Evolutionary conservation across 352 stramenopile genomes (phyloP).

Genomic region (Lagenidium giganteum): DNA sequence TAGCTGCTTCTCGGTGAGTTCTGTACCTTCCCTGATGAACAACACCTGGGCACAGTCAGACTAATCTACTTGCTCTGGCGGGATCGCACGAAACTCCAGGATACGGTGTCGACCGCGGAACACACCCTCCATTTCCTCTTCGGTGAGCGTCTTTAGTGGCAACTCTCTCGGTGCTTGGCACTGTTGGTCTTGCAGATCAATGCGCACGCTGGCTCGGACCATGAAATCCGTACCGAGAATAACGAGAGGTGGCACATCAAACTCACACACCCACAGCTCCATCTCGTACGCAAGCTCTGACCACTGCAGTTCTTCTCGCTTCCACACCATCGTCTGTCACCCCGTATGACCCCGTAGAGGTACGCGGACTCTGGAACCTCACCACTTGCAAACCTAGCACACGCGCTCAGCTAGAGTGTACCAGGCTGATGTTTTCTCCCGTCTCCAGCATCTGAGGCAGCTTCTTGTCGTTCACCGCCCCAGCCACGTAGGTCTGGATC

Average conservation of each 20-base stretch:
- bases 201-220: background rate
- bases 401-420: background rate
- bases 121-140: too few species aligned
- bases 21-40: too few species aligned
- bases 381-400: background rate
- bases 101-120: too few species aligned
- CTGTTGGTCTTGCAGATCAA: too few species aligned
- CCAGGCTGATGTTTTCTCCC: constrained; percentile 6
- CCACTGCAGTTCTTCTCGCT: background rate
- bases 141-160: too few species aligned
- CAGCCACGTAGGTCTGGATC: constrained; percentile 2
- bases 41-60: too few species aligned
- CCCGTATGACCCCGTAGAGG: background rate
- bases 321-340: background rate
- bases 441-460: constrained; percentile 5
- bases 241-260: background rate
- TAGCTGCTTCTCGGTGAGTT: too few species aligned
- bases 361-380: too few species aligned
- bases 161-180: too few species aligned
- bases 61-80: too few species aligned
- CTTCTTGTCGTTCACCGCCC: constrained; percentile 1
- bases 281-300: constrained; percentile 1
- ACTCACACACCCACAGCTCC: background rate
- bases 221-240: constrained; percentile 11
- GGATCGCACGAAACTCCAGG: too few species aligned